Evolutionary conservation across 108 stramenopile genomes (phyloP), one percentile per base, ranked within the genome.

Genomic region (Cyclostephanos tholiformis): DNA sequence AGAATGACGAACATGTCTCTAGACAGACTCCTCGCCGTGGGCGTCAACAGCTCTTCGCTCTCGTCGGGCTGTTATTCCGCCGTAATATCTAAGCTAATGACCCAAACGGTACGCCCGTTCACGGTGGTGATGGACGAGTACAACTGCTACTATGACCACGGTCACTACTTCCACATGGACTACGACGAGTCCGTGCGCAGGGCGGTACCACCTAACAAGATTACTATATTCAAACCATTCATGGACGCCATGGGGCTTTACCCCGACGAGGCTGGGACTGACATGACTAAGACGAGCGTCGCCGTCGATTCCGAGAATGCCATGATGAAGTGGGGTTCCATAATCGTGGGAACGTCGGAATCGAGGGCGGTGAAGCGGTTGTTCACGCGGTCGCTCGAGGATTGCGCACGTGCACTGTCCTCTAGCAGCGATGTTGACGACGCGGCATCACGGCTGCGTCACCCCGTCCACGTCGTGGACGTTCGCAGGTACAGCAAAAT

Each of bases 141-240:
- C 82, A 94, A 94, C 55, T 83, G 87, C 69, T 89, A 82, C 65
- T 94, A 71, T 64, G 88, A 91, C 52, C 76, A 85, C 20, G 89
- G 91, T 0, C 88, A 92, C 35, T 94, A 92, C 84, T 91, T 85
- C 59, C 91, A 94, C 74, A 88, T 84, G 83, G 85, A 87, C 14
- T 94, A 92, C 78, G 91, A 91, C 58, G 67, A 79, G 14, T 49
- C 82, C 19, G 93, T 86, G 5, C 77, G 82, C 14, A 77, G 84
- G 46, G 57, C 87, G 11, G 91, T 94, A 57, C 93, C 93, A 19
- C 80, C 82, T 59, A 64, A 88, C 32, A 69, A 73, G 69, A 90
- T 94, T 60, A 88, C 82, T 49, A 69, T 94, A 27, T 89, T 92
- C 57, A 77, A 89, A 67, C 91, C 89, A 6, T 79, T 87, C 48